Percentiles rank a stretch among this genome's conserved stretches.
phyloP scores from a whole-genome alignment of 306 rosid species.

The Lotus japonicus region DNA sequence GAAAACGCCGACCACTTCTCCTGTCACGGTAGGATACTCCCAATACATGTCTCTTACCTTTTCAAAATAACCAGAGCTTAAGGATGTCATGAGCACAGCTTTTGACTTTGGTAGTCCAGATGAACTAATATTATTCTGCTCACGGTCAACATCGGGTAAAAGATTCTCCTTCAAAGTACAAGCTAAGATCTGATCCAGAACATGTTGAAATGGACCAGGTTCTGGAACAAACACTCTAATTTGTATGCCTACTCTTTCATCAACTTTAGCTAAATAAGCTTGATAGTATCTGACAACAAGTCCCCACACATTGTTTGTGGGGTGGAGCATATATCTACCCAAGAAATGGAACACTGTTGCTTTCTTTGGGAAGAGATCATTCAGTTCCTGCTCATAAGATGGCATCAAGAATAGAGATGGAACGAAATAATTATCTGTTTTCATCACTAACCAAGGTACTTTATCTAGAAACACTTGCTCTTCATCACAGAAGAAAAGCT shows the following conservation, averaged over 20 bases:
- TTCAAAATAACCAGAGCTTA: constrained; percentile 56
- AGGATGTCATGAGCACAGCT: constrained; percentile 58
- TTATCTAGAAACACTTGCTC: constrained; percentile 47
- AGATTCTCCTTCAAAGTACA: constrained; percentile 47
- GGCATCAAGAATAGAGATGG: constrained; percentile 71
- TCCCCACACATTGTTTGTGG: constrained; percentile 66
- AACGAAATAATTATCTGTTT: constrained; percentile 59
- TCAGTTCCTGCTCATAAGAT: constrained; percentile 55
- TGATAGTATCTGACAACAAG: constrained; percentile 54
- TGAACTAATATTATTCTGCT: constrained; percentile 17
- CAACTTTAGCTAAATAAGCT: constrained; percentile 54
- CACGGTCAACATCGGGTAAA: constrained; percentile 42
- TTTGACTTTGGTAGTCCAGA: constrained; percentile 35
- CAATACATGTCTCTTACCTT: constrained; percentile 56
- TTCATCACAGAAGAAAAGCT: constrained; percentile 74
- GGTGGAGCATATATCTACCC: constrained; percentile 70
- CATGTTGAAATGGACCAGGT: constrained; percentile 61
- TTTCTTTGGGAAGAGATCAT: constrained; percentile 58
- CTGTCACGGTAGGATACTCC: constrained; percentile 59
- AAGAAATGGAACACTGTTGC: constrained; percentile 67
- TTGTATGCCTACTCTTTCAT: constrained; percentile 71
- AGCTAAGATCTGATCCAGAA: constrained; percentile 60
- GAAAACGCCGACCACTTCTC: constrained; percentile 49
- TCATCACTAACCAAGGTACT: constrained; percentile 58
- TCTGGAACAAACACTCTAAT: constrained; percentile 59